These are phyloP conservation scores for Platanus orientalis DNA, from an alignment of 164 flowering plant species.

Conservation along the genomic window DNA sequence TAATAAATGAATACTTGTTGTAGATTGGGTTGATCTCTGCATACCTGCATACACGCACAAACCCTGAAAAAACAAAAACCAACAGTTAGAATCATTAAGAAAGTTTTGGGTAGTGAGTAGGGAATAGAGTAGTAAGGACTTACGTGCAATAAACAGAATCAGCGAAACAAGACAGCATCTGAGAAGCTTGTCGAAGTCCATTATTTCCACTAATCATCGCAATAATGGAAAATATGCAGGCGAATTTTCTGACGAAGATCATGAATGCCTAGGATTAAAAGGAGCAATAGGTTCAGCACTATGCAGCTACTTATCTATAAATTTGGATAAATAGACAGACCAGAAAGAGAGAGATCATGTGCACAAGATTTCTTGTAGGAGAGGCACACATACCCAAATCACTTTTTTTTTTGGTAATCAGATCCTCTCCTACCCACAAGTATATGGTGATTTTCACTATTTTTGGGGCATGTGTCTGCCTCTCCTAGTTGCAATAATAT, in stretches of 20 bases:
- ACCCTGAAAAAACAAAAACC: slow-evolving; percentile 39
- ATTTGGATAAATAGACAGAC: too few relatives aligned
- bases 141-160: slow-evolving; percentile 56
- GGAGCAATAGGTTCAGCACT: not conserved
- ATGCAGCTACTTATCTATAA: too few relatives aligned
- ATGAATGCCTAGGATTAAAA: slow-evolving; percentile 49
- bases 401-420: too few relatives aligned
- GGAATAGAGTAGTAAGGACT: slow-evolving; percentile 13
- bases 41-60: slow-evolving; percentile 71
- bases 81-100: not conserved
- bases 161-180: slow-evolving; percentile 37
- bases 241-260: slow-evolving; percentile 69
- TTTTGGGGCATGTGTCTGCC: too few relatives aligned
- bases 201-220: slow-evolving; percentile 47
- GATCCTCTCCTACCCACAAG: too few relatives aligned
- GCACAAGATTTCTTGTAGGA: too few relatives aligned
- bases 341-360: not conserved
- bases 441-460: too few relatives aligned
- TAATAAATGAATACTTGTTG: not conserved
- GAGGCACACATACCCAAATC: too few relatives aligned
- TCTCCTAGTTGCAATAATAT: too few relatives aligned
- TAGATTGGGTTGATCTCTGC: not conserved
- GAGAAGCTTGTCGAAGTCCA: slow-evolving; percentile 43
- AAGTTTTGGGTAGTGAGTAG: not conserved
- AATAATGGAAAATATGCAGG: slow-evolving; percentile 52